phyloP scores from a whole-genome alignment of 495 filamentous ascomycete species.

The Hyaloscypha variabilis region DNA sequence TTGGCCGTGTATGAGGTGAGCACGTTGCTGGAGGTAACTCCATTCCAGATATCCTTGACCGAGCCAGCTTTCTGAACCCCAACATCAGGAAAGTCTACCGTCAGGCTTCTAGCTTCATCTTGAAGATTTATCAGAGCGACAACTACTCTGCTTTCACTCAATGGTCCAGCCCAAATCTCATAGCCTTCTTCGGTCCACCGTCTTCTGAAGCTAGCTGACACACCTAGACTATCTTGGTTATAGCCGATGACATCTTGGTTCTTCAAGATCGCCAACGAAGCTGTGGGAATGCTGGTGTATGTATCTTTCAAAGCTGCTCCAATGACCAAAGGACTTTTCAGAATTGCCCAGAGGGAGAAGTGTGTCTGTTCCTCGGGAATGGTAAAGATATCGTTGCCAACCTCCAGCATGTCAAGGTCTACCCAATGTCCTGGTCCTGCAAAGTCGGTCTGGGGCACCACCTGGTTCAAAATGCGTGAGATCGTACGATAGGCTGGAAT shows the following conservation, averaged over 20 bases:
- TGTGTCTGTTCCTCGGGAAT: conserved; percentile 42
- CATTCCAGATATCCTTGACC: conserved; percentile 44
- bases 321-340: conserved; percentile 40
- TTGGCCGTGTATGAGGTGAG: conserved; percentile 39
- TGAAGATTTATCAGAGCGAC: conserved; percentile 45
- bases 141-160: conserved; percentile 41
- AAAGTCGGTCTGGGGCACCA: conserved; percentile 28
- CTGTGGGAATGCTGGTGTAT: conserved; percentile 35
- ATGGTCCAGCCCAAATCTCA: conserved; percentile 47
- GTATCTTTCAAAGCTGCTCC: conserved; percentile 44
- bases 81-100: conserved; percentile 42
- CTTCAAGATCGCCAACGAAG: conserved; percentile 54
- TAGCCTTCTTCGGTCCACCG: conserved; percentile 40
- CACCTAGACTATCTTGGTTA: conserved; percentile 57
- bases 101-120: conserved; percentile 36
- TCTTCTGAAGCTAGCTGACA: conserved; percentile 36
- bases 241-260: conserved; percentile 61
- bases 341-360: conserved; percentile 39
- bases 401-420: conserved; percentile 69
- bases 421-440: conserved; percentile 34
- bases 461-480: conserved; percentile 28
- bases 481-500: conserved; percentile 23
- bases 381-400: conserved; percentile 62
- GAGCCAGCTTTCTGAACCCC: conserved; percentile 40
- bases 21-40: conserved; percentile 28